Percentiles rank a stretch among this genome's conserved stretches.
phyloP scores from a whole-genome alignment of 352 stramenopile species.

The Pythium dissotocum region DNA sequence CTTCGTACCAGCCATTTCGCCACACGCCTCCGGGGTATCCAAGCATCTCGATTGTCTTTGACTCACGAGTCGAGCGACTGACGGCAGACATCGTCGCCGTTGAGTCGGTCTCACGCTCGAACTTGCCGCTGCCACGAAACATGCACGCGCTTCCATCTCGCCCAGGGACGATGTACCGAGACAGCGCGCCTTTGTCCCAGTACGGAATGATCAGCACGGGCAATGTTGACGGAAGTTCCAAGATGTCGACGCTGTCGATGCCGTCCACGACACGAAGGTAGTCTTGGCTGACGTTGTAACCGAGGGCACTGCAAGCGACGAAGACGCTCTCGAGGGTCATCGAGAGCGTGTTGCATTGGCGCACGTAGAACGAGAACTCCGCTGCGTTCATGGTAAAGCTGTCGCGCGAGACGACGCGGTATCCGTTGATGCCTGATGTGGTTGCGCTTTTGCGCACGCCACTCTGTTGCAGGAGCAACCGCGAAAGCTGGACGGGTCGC shows the following conservation, averaged over 20 bases:
- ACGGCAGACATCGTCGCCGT: not conserved
- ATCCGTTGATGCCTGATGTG: not conserved
- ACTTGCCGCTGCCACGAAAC: not conserved
- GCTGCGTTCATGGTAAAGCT: not conserved
- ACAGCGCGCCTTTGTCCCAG: not conserved
- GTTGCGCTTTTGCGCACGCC: not conserved
- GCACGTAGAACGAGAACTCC: not conserved
- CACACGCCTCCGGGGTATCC: constrained; percentile 1
- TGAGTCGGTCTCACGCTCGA: constrained; percentile 1
- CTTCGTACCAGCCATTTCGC: constrained; percentile 14
- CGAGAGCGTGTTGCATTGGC: constrained; percentile 1
- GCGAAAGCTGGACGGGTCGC: not conserved
- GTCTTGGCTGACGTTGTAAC: not conserved
- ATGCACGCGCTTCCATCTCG: not conserved
- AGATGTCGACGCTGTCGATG: not conserved
- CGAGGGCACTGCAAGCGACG: not conserved
- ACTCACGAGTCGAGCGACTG: not conserved
- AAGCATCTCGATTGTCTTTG: constrained; percentile 4
- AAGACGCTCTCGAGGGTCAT: constrained; percentile 1
- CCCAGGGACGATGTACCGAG: constrained; percentile 1
- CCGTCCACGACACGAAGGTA: not conserved
- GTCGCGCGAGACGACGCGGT: constrained; percentile 4
- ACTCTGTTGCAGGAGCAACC: not conserved
- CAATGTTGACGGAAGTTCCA: not conserved
- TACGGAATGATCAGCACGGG: constrained; percentile 6